Evolutionary conservation across 257 asterid species (phyloP).

Genomic region (Fraxinus excelsior): DNA sequence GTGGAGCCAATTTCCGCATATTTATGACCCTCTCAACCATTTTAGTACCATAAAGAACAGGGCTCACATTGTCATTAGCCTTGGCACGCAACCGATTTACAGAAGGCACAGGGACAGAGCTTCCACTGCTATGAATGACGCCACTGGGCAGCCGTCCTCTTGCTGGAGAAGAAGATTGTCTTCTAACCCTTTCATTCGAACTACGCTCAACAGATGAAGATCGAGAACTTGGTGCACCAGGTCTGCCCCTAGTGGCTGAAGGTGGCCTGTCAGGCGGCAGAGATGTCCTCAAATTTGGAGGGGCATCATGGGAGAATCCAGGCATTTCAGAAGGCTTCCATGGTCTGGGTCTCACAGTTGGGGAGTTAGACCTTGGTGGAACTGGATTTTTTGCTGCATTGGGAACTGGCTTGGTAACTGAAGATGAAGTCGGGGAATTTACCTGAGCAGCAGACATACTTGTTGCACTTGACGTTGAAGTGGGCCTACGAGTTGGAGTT

Average conservation of each 20-base stretch:
- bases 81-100: slow-evolving; percentile 76
- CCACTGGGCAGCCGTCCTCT: slow-evolving; percentile 99
- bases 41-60: slow-evolving; percentile 77
- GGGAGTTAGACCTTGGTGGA: slow-evolving; percentile 73
- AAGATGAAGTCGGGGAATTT: slow-evolving; percentile 51
- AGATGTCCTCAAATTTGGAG: slow-evolving; percentile 90
- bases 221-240: slow-evolving; percentile 84
- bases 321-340: slow-evolving; percentile 99
- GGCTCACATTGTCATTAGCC: slow-evolving; percentile 93
- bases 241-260: slow-evolving; percentile 93
- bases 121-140: slow-evolving; percentile 67
- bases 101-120: slow-evolving; percentile 83
- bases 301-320: slow-evolving; percentile 91
- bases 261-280: slow-evolving; percentile 78
- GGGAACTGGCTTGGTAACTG: slow-evolving; percentile 48
- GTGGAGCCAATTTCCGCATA: slow-evolving; percentile 94
- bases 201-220: slow-evolving; percentile 86
- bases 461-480: slow-evolving; percentile 39
- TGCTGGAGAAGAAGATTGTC: slow-evolving; percentile 95
- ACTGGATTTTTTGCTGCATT: slow-evolving; percentile 47
- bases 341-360: slow-evolving; percentile 74
- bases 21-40: slow-evolving; percentile 97
- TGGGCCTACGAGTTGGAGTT: slow-evolving; percentile 81
- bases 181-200: slow-evolving; percentile 80
- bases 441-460: slow-evolving; percentile 39